Conservation (phyloP, 2,329 filamentous ascomycete genomes). For the Alternaria dauci region DNA sequence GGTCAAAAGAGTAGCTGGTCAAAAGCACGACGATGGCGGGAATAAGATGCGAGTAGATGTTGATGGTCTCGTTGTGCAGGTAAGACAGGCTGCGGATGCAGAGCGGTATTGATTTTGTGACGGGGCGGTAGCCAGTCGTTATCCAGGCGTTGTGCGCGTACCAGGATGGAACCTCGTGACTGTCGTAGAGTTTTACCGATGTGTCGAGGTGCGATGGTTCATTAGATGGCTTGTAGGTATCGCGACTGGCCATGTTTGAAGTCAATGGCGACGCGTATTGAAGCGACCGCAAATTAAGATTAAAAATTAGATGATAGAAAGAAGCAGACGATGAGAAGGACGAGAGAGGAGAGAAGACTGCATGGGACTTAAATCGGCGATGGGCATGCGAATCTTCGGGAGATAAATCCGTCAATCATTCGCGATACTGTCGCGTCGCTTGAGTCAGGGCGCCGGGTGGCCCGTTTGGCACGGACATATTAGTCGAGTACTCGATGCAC, state of each 20-base stretch:
- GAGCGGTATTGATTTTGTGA: conserved; percentile 64
- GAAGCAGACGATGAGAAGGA: not conserved
- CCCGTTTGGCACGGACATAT: not conserved
- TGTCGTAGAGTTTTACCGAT: not conserved
- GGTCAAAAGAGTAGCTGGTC: conserved; percentile 20
- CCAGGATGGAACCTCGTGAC: conserved; percentile 7
- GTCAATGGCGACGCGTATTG: not conserved
- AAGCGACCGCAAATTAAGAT: not conserved
- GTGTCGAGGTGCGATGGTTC: not conserved
- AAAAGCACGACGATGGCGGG: conserved; percentile 37
- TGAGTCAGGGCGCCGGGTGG: not conserved
- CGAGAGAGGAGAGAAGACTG: not conserved
- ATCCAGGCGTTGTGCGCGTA: conserved; percentile 51
- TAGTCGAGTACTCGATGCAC: not conserved
- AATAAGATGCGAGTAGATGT: conserved; percentile 71
- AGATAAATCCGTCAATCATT: conserved; percentile 4
- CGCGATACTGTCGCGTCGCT: not conserved
- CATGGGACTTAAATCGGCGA: not conserved
- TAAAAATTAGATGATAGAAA: not conserved
- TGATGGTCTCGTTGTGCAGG: conserved; percentile 71
- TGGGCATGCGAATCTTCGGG: not conserved
- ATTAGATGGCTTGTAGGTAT: not conserved
- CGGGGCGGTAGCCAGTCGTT: conserved; percentile 67
- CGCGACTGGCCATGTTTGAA: not conserved
- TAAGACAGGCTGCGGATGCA: conserved; percentile 66